Percentiles rank a stretch among this genome's conserved stretches.
Evolutionary conservation across 2,329 filamentous ascomycete genomes (phyloP).

Genomic region (Fusarium pininemorale): DNA sequence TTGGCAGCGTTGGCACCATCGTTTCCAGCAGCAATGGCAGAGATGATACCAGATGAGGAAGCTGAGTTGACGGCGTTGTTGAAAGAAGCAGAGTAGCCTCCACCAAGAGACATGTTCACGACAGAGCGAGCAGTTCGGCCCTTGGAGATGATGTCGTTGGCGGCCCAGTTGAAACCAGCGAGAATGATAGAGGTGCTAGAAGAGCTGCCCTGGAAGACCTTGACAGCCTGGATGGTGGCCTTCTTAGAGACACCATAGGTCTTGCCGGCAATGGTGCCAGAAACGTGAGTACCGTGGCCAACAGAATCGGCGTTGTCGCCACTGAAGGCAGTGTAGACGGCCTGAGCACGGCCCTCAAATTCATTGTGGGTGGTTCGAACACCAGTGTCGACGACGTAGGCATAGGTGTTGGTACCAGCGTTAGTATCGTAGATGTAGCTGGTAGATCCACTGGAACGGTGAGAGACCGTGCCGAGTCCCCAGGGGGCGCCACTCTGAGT

Average conservation of each 20-base stretch:
- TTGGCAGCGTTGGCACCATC: conserved; percentile 44
- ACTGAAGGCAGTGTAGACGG: conserved; percentile 40
- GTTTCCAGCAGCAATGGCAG: conserved; percentile 66
- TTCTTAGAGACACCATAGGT: conserved; percentile 56
- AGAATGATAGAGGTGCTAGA: conserved; percentile 46
- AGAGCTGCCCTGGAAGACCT: conserved; percentile 51
- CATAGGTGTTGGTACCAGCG: conserved; percentile 59
- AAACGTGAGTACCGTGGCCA: conserved; percentile 56
- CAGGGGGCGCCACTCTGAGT: conserved; percentile 46
- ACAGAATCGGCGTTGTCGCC: conserved; percentile 43
- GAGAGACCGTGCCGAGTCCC: conserved; percentile 48
- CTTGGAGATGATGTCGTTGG: conserved; percentile 54
- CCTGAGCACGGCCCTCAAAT: conserved; percentile 61
- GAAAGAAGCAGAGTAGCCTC: conserved; percentile 54
- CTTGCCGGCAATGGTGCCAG: conserved; percentile 49
- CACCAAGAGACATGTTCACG: conserved; percentile 66
- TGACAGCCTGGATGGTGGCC: conserved; percentile 55
- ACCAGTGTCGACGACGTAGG: conserved; percentile 71
- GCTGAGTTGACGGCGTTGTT: conserved; percentile 60
- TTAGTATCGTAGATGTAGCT: conserved; percentile 61
- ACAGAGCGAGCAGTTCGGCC: conserved; percentile 53
- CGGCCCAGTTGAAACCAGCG: conserved; percentile 53
- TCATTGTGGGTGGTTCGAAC: conserved; percentile 63
- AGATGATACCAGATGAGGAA: conserved; percentile 56
- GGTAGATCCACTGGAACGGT: conserved; percentile 37